Evolutionary conservation across 495 filamentous ascomycete species (phyloP).

Genomic region (Podospora australis): DNA sequence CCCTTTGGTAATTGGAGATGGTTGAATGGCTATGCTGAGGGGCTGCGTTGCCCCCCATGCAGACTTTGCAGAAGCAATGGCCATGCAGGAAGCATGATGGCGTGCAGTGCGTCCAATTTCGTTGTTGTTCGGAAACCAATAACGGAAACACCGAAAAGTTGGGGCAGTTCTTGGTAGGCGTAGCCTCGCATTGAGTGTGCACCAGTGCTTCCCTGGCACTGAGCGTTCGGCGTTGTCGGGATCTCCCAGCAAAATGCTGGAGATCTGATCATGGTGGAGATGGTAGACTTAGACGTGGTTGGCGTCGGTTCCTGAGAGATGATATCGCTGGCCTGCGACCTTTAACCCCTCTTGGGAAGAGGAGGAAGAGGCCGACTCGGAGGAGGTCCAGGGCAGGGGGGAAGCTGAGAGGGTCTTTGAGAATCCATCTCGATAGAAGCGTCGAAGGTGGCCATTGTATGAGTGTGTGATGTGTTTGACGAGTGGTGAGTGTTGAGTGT

Average conservation of each 20-base stretch:
- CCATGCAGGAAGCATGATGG: constrained; percentile 14
- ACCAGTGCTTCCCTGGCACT: constrained; percentile 6
- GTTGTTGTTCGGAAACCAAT: constrained; percentile 12
- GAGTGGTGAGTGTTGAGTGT: constrained; percentile 8
- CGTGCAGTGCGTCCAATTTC: constrained; percentile 13
- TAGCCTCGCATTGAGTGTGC: constrained; percentile 23
- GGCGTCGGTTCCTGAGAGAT: constrained; percentile 3
- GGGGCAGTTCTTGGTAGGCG: constrained; percentile 9
- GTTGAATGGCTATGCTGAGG: constrained; percentile 13
- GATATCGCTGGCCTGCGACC: background rate
- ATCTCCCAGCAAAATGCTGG: constrained; percentile 9
- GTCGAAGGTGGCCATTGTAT: constrained; percentile 14
- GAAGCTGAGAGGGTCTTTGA: constrained; percentile 63
- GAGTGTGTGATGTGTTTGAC: constrained; percentile 14
- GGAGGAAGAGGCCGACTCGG: constrained; percentile 78
- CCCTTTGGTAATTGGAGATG: background rate
- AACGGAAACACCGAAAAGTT: constrained; percentile 10
- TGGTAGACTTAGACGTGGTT: background rate
- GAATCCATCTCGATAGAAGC: constrained; percentile 49
- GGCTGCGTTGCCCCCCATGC: constrained; percentile 9
- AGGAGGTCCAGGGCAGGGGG: constrained; percentile 80
- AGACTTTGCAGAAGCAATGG: constrained; percentile 7
- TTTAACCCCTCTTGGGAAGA: constrained; percentile 61
- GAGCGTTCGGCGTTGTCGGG: constrained; percentile 13
- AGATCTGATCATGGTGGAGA: constrained; percentile 10